Evolutionary conservation across 352 stramenopile genomes (phyloP), one percentile per base, ranked within the genome.

Genomic region (Phytophthora tentaculata): DNA sequence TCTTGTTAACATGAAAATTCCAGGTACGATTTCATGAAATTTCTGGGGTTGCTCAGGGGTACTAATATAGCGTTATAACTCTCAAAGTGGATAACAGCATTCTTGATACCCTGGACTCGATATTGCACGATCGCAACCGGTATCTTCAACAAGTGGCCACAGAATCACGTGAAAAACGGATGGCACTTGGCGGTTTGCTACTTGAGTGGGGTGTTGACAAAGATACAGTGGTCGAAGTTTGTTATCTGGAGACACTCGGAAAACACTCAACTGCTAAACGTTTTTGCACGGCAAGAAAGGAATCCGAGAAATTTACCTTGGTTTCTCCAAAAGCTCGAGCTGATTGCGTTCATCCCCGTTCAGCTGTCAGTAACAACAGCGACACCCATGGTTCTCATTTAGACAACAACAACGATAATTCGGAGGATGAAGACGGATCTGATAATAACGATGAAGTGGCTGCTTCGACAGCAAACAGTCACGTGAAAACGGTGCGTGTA

Each of bases 221-320:
- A 41, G 74, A 84, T 17, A 54, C 77, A n/a, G 68, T 90, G 4
- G 64, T 90, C 23, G 74, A 84, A 44, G 78, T 86, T n/a, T 89
- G 81, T 19, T 72, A 81, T 19, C 43, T 70, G 16, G 61, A 52
- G 35, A 54, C 59, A 13, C 49, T 22, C 37, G 48, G 23, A 23
- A 59, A 61, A 47, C 24, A 52, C 24, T 8, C 22, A 17, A 10
- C 19, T 20, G 32, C 10, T 19, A 47, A 62, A 14, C 43, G n/a
- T 49, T n/a, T 26, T 13, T 19, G 7, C 17, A 43, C 32, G 12
- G 10, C 47, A 23, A 24, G 10, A 20, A 26, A 14, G 44, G n/a
- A 24, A 13, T 45, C 32, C n/a, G 67, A 67, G 12, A 59, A 52
- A 37, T 49, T 48, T 17, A 14, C 29, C 23, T 67, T 71, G 24